Percentiles rank a stretch among this genome's conserved stretches.
phyloP scores from a whole-genome alignment of 768 basidiomycete species.

The Tylopilus sp. region DNA sequence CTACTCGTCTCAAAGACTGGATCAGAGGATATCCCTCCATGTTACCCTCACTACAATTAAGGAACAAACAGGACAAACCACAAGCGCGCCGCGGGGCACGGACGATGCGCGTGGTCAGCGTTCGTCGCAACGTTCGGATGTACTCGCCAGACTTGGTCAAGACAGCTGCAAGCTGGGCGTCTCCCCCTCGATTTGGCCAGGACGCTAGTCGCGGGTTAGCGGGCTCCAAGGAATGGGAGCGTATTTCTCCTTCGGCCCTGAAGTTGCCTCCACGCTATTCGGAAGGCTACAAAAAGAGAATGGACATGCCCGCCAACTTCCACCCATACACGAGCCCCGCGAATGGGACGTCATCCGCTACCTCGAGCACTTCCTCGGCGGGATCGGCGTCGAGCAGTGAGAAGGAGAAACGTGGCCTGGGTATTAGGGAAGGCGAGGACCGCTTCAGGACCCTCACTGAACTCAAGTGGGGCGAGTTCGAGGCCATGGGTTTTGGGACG shows the following conservation, averaged over 20 bases:
- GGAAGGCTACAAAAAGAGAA: slow-evolving; percentile 71
- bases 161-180: slow-evolving; percentile 50
- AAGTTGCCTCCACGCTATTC: slow-evolving; percentile 67
- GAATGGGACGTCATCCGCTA: slow-evolving; percentile 35
- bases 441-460: slow-evolving; percentile 81
- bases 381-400: slow-evolving; percentile 32
- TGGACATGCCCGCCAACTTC: slow-evolving; percentile 61
- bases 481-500: slow-evolving; percentile 73
- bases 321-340: slow-evolving; percentile 44
- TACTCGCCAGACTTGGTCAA: slow-evolving; percentile 85
- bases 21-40: slow-evolving; percentile 85
- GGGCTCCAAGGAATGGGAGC: slow-evolving; percentile 72
- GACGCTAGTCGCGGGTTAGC: slow-evolving; percentile 38
- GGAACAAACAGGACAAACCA: slow-evolving; percentile 46
- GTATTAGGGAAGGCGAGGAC: slow-evolving; percentile 52
- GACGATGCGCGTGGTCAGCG: slow-evolving; percentile 72
- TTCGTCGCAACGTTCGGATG: slow-evolving; percentile 79
- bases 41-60: slow-evolving; percentile 58
- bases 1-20: slow-evolving; percentile 87
- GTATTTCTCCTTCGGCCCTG: slow-evolving; percentile 60
- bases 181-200: slow-evolving; percentile 29
- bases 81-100: slow-evolving; percentile 74
- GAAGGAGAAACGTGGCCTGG: slow-evolving; percentile 30
- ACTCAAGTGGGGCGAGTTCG: slow-evolving; percentile 90
- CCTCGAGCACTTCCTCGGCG: slow-evolving; percentile 42